Evolutionary conservation across 768 basidiomycete species (phyloP).

Genomic region (Mrakia gelida): DNA sequence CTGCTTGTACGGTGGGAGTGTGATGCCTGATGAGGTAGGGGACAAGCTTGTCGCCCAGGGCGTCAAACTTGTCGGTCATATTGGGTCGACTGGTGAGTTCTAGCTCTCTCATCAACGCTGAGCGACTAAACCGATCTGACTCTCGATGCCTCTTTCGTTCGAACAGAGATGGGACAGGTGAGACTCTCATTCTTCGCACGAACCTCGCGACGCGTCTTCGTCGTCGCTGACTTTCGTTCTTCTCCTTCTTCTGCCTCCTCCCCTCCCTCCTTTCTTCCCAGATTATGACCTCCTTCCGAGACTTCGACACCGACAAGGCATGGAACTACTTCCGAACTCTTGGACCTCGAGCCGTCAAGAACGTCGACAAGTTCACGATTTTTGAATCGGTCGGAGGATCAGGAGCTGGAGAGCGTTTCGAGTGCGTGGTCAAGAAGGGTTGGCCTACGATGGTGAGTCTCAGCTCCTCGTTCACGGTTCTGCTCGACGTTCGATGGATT

Average conservation of each 20-base stretch:
- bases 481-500: slow-evolving; percentile 43
- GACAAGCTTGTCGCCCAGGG: too few relatives aligned
- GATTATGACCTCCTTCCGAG: background rate
- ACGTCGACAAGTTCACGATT: slow-evolving; percentile 49
- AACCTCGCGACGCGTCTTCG: slow-evolving; percentile 34
- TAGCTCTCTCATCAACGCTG: slow-evolving; percentile 41
- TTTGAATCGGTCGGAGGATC: slow-evolving; percentile 49
- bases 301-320: background rate
- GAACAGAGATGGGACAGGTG: slow-evolving; percentile 48
- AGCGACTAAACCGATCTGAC: slow-evolving; percentile 55
- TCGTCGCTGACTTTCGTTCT: background rate
- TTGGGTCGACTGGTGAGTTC: slow-evolving; percentile 43
- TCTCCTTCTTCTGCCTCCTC: too few relatives aligned
- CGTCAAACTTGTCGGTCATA: slow-evolving; percentile 54
- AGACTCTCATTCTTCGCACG: slow-evolving; percentile 48
- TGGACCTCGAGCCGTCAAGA: slow-evolving; percentile 43
- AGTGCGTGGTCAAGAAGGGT: slow-evolving; percentile 53
- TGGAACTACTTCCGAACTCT: slow-evolving; percentile 47
- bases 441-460: slow-evolving; percentile 47
- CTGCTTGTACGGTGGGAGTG: slow-evolving; percentile 53
- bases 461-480: slow-evolving; percentile 57
- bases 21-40: slow-evolving; percentile 35
- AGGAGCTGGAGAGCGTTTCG: slow-evolving; percentile 46
- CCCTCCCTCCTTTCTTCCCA: background rate
- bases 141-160: slow-evolving; percentile 52